These are phyloP conservation scores for Tylopilus orsonianus DNA, from an alignment of 1,284 basidiomycete genomes.

Conservation along the genomic window DNA sequence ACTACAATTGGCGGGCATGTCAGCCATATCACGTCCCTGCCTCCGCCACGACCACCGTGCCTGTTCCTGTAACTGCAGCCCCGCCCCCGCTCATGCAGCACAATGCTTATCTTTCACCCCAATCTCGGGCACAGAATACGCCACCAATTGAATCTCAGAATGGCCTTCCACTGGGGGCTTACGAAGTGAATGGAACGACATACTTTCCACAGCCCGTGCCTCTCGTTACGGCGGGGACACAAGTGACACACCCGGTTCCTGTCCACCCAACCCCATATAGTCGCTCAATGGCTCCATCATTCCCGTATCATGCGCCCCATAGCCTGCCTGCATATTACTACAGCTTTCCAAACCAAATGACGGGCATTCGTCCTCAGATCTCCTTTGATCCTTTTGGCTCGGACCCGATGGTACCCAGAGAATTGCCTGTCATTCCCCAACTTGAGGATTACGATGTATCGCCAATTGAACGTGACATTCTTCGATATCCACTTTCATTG, in stretches of 20 bases:
- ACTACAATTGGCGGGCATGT: constrained; percentile 21
- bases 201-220: constrained; percentile 28
- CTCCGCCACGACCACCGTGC: constrained; percentile 1
- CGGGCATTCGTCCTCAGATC: neutral
- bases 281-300: constrained; percentile 5
- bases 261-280: constrained; percentile 8
- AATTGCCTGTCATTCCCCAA: constrained; percentile 23
- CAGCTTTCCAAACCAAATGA: constrained; percentile 2
- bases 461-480: constrained; percentile 1
- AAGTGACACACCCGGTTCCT: constrained; percentile 10
- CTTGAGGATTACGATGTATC: constrained; percentile 11
- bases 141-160: constrained; percentile 1
- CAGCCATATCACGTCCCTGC: constrained; percentile 32
- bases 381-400: constrained; percentile 28
- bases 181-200: constrained; percentile 36
- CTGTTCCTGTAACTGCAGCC: neutral
- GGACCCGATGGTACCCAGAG: constrained; percentile 11
- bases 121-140: neutral
- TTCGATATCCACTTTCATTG: neutral
- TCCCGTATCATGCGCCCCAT: constrained; percentile 14
- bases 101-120: neutral
- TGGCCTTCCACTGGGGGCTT: constrained; percentile 20
- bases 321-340: constrained; percentile 5
- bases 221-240: constrained; percentile 1
- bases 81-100: constrained; percentile 6